Percentiles rank a stretch among this genome's conserved stretches.
phyloP scores from a whole-genome alignment of 345 rosid genomes.

The Lenwebbia sp. region DNA sequence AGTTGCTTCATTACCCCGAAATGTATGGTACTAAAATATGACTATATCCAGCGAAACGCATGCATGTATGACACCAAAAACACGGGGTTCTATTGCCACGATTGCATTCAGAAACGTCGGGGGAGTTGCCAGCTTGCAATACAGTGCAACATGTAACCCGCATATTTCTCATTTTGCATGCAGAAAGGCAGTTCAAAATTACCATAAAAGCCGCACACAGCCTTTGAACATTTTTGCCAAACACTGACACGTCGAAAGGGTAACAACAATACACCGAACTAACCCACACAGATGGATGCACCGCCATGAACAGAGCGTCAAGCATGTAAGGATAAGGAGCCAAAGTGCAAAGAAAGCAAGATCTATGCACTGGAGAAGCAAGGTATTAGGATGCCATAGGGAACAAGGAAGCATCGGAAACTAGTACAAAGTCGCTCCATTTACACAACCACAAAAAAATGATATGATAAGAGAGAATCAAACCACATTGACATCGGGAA shows the following conservation, averaged over 20 bases:
- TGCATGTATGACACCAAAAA: neutral
- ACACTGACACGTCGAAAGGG: neutral
- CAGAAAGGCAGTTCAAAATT: neutral
- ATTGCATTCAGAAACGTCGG: neutral
- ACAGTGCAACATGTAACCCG: neutral
- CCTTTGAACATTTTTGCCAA: neutral
- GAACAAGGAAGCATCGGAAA: slow-evolving; percentile 20
- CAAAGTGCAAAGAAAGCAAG: neutral
- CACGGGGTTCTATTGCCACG: neutral
- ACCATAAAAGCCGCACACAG: neutral
- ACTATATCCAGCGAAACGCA: neutral
- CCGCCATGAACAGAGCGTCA: neutral
- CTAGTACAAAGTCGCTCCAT: neutral
- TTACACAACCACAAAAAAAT: neutral
- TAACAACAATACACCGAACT: neutral
- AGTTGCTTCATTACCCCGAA: neutral
- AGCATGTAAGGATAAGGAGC: slow-evolving; percentile 3
- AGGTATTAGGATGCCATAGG: slow-evolving; percentile 1
- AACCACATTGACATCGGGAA: slow-evolving; percentile 13
- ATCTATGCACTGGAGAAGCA: slow-evolving; percentile 7
- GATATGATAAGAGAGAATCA: slow-evolving; percentile 8
- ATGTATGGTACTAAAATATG: neutral
- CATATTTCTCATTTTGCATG: neutral
- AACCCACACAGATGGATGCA: neutral
- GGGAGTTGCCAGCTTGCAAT: neutral